Percentiles rank a stretch among this genome's conserved stretches.
These are phyloP conservation scores for Rhizophlyctis rosea DNA, from an alignment of 192 early-diverging fungal genomes.

Conservation along the genomic window DNA sequence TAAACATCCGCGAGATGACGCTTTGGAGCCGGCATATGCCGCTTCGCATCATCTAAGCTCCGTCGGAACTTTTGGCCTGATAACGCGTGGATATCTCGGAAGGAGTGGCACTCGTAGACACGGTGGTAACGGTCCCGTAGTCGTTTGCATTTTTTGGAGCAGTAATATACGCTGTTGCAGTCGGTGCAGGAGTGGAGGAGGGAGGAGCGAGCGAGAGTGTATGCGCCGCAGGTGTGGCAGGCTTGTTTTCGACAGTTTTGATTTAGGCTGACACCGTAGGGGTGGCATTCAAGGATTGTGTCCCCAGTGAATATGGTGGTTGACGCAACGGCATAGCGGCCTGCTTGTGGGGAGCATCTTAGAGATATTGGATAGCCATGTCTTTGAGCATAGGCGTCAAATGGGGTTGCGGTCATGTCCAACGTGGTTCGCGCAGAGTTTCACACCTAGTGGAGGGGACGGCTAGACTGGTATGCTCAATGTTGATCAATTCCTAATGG, in stretches of 20 bases:
- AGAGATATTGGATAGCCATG: neutral
- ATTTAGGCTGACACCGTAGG: constrained; percentile 1
- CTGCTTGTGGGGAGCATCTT: neutral
- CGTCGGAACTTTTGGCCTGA: neutral
- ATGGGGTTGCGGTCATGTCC: no score
- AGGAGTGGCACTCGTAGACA: constrained; percentile 1
- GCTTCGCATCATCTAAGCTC: neutral
- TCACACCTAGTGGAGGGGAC: no score
- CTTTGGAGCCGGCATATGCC: neutral
- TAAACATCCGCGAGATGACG: constrained; percentile 5
- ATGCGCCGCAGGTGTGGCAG: constrained; percentile 9
- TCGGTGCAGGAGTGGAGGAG: neutral
- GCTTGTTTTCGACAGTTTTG: constrained; percentile 12
- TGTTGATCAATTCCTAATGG: no score
- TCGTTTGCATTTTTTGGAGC: neutral
- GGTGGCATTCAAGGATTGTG: neutral
- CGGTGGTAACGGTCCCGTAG: neutral
- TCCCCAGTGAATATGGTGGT: neutral
- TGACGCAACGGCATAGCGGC: neutral
- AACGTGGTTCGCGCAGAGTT: no score
- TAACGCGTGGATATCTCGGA: constrained; percentile 5
- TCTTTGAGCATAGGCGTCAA: no score
- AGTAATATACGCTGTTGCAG: constrained; percentile 9
- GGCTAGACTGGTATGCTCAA: no score
- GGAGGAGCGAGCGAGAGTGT: neutral